A percentile compares a stretch with the other conserved stretches of the same genome.
Evolutionary conservation across 306 rosid genomes (phyloP).

Genomic region (Ziziphus jujuba): DNA sequence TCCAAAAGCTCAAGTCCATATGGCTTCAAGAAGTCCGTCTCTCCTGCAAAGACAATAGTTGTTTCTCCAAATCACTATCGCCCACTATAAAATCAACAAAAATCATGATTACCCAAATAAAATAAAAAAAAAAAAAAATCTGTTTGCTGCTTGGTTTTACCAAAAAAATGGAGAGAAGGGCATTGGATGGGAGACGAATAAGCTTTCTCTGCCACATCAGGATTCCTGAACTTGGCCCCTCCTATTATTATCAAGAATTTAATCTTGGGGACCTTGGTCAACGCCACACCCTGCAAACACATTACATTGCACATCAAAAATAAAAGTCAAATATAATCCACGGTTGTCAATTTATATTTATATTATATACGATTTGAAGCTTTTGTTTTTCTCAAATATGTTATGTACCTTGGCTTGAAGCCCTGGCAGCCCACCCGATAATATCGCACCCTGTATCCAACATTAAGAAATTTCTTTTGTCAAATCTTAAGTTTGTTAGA

Average conservation of each 20-base stretch:
- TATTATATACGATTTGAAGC: not conserved
- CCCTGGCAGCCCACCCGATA: constrained; percentile 66
- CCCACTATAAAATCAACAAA: not conserved
- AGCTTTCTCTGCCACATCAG: constrained; percentile 49
- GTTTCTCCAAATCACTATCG: not conserved
- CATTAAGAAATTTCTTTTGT: no score
- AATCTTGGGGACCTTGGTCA: constrained; percentile 67
- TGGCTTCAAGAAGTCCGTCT: constrained; percentile 65
- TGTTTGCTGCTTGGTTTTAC: constrained; percentile 37
- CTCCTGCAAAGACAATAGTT: constrained; percentile 44
- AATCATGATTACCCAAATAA: not conserved
- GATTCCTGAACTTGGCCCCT: constrained; percentile 65
- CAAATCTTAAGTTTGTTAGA: not conserved
- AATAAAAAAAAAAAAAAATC: no score
- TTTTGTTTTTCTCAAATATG: not conserved
- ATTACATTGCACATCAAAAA: not conserved
- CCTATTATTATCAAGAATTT: constrained; percentile 71
- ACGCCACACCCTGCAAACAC: constrained; percentile 58
- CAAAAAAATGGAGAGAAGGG: constrained; percentile 79
- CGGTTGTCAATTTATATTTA: not conserved
- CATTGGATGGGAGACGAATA: constrained; percentile 53
- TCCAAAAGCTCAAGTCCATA: constrained; percentile 53
- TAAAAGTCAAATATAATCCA: not conserved
- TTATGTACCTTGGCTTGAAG: constrained; percentile 69
- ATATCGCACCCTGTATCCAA: constrained; percentile 62